Base-by-base conservation (phyloP, 139 green algal genomes). In the Auxenochlorella pyrenoidosa region DNA sequence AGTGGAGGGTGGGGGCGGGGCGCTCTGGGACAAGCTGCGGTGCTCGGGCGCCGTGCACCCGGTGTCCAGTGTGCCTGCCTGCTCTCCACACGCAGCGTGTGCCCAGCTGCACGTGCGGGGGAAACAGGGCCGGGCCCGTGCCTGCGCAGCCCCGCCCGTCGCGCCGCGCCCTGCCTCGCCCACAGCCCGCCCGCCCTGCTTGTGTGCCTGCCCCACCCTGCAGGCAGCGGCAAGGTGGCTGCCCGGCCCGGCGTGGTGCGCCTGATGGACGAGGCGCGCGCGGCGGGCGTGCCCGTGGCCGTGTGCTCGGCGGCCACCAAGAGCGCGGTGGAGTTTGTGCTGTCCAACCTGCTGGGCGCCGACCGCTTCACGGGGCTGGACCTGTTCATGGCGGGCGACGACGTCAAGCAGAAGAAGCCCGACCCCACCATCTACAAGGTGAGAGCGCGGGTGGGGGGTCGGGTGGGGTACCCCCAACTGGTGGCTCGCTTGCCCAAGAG, bases 271-370 rank as follows among this genome's bases (percentile, higher is more conserved):
- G 96, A 96, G 83, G 96, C 96, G 0, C 87, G 90, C 1, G 92
- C 90, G 3, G 92, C 91, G 19, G 94, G 94, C 10, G 81, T 92
- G 28, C 88, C 94, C 18, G 77, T 99, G 66, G 96, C 93, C 1
- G 97, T 99, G 19, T 98, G 97, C 93, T 96, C 91, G 36, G 96
- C 97, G 1, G 93, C 96, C 43, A 98, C 97, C 84, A 99, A 98
- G 91, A 87, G 77, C 75, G 95, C 93, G n/a, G 94, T 96, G 66
- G 87, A 96, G 28, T 96, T 93, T 86, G 93, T 92, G 3, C 72
- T 99, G 68, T 89, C 93, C 18, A 94, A 85, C 83, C 90, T 99
- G 68, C 88, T 99, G 43, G 97, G 96, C 15, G 73, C 93, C 81
- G 93, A 94, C 63, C 90, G 95, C 22, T 98, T 97, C 85, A 60